Conservation (phyloP, 768 basidiomycete genomes). For the Antrodiella citrinella region DNA sequence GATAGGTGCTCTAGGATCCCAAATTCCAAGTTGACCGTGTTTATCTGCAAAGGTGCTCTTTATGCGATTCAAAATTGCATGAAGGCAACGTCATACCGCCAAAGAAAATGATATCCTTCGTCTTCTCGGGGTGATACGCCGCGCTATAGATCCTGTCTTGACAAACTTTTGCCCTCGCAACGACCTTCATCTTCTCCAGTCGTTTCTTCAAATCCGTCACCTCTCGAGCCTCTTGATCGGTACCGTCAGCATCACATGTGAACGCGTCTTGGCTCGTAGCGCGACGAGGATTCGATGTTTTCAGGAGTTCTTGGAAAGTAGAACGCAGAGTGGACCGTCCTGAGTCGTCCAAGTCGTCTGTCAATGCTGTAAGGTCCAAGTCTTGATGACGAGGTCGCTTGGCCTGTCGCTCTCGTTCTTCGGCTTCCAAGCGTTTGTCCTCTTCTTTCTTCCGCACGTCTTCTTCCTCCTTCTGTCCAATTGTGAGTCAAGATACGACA, state of each 20-base stretch:
- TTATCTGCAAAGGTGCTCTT: conserved; percentile 46
- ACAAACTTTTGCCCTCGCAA: conserved; percentile 76
- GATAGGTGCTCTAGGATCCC: conserved; percentile 69
- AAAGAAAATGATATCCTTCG: conserved; percentile 81
- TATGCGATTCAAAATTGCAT: not conserved
- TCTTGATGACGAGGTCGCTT: conserved; percentile 64
- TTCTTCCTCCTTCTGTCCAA: conserved; percentile 40
- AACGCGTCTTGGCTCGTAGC: conserved; percentile 43
- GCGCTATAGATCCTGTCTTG: conserved; percentile 68
- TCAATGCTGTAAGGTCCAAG: conserved; percentile 49
- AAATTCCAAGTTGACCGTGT: conserved; percentile 75
- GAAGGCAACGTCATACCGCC: conserved; percentile 45
- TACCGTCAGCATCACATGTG: conserved; percentile 32
- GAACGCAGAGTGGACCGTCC: conserved; percentile 40
- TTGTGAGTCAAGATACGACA: not conserved
- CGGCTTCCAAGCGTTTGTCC: conserved; percentile 50
- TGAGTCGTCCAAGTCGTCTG: conserved; percentile 37
- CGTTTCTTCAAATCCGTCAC: conserved; percentile 46
- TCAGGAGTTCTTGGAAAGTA: conserved; percentile 34
- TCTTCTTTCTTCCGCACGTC: conserved; percentile 45
- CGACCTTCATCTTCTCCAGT: conserved; percentile 50
- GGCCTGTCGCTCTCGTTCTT: conserved; percentile 54
- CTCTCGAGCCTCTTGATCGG: conserved; percentile 36
- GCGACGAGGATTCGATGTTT: conserved; percentile 29
- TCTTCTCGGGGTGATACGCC: conserved; percentile 71